Conservation (phyloP, 208 protist species). For the Trypanosoma vivax region DNA sequence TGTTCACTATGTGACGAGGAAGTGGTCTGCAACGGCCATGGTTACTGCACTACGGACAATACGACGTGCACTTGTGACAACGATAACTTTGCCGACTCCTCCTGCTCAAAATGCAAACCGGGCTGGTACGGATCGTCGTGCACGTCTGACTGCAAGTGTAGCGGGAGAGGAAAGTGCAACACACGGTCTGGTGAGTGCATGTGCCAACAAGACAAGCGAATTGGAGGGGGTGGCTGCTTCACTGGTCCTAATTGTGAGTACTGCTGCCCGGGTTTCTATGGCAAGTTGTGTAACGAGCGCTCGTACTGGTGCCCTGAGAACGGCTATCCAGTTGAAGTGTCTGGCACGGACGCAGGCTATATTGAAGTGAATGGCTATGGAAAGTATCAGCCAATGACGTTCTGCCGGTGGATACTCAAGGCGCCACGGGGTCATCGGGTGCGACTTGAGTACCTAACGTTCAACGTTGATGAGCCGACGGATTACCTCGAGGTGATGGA, state of each 20-base stretch:
- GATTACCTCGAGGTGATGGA: conserved; percentile 54
- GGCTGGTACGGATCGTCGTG: conserved; percentile 79
- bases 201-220: conserved; percentile 29
- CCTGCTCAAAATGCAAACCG: conserved; percentile 34
- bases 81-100: conserved; percentile 43
- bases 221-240: conserved; percentile 44
- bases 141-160: conserved; percentile 51
- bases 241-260: conserved; percentile 54
- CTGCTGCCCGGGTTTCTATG: conserved; percentile 59
- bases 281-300: conserved; percentile 41
- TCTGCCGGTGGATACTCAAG: conserved; percentile 50
- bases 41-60: conserved; percentile 25
- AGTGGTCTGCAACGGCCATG: conserved; percentile 54
- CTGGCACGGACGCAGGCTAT: conserved; percentile 29
- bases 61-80: conserved; percentile 53
- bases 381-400: conserved; percentile 38
- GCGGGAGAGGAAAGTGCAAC: conserved; percentile 49
- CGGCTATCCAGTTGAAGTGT: conserved; percentile 28
- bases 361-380: conserved; percentile 66
- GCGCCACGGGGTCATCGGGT: conserved; percentile 26
- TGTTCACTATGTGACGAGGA: conserved; percentile 63
- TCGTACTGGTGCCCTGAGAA: conserved; percentile 73
- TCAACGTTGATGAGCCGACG: conserved; percentile 29
- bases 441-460: conserved; percentile 30
- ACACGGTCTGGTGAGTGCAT: conserved; percentile 34